Evolutionary conservation across 2,329 filamentous ascomycete genomes (phyloP), one percentile per base, ranked within the genome.

Genomic region (Dactylellina cionopaga): DNA sequence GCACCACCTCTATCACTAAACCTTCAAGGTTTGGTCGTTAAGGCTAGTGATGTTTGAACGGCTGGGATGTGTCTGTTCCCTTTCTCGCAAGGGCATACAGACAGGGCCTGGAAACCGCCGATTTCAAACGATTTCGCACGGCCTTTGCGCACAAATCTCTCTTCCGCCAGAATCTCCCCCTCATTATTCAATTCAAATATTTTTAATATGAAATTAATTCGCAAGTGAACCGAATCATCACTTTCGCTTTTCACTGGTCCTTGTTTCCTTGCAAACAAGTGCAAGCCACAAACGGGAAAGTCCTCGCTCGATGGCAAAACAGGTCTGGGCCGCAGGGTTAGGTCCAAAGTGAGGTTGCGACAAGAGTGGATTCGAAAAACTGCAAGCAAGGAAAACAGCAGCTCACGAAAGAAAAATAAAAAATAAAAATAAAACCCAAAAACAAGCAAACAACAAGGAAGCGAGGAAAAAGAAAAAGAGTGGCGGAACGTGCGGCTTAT

Each of bases 291-390:
- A 72, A 72, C 68, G 68, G 68, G 68, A 65, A 55, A 72, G 68
- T 72, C 68, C 68, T 72, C 64, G 55, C 64, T 69, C 66, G 68
- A 72, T 72, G 68, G 68, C 68, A 72, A 72, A 72, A 72, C 66
- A 71, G 37, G 51, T 63, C 56, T 71, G 49, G 66, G 49, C 58
- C 56, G 58, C 66, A 72, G 66, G 62, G 62, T 66, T 56, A 47
- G 24, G n/a, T n/a, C n/a, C n/a, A n/a, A n/a, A n/a, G 37, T 72
- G 68, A 72, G 59, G 68, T 58, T 72, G 68, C 68, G 66, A 71
- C 66, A 63, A 58, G 59, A 55, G 59, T 65, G 68, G 68, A 55
- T 72, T 65, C 68, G 31, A 64, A 63, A 63, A 63, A n/a, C n/a
- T 41, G 35, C 44, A 52, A 72, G 37, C 68, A 72, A 35, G 59